Percentiles rank a stretch among this genome's conserved stretches.
These are phyloP conservation scores for Nakataea oryzae DNA, from an alignment of 2,329 filamentous ascomycete genomes.

Conservation along the genomic window DNA sequence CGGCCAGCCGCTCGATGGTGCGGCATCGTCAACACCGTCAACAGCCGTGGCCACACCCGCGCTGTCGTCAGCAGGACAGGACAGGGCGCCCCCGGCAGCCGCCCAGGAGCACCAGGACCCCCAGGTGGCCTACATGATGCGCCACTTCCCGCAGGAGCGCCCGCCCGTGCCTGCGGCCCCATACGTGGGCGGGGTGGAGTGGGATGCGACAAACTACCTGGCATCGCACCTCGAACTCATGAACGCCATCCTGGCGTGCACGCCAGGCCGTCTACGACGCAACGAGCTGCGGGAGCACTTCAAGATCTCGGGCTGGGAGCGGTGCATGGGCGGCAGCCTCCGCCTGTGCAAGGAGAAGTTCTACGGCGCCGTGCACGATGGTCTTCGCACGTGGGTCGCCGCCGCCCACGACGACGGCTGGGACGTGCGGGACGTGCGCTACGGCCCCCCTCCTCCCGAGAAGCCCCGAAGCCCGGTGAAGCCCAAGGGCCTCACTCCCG, in stretches of 20 bases:
- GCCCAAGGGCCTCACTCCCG: slow-evolving; percentile 14
- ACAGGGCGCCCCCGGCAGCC: slow-evolving; percentile 9
- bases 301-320: slow-evolving; percentile 80
- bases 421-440: slow-evolving; percentile 72
- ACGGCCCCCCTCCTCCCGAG: slow-evolving; percentile 46
- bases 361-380: slow-evolving; percentile 85
- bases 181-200: slow-evolving; percentile 94
- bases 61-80: slow-evolving; percentile 7
- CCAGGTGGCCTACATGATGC: slow-evolving; percentile 48
- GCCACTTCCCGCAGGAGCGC: slow-evolving; percentile 74
- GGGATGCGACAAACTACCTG: slow-evolving; percentile 96
- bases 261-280: slow-evolving; percentile 58
- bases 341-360: slow-evolving; percentile 97
- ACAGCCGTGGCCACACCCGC: not conserved
- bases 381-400: slow-evolving; percentile 78
- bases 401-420: slow-evolving; percentile 82
- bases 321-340: slow-evolving; percentile 72
- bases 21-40: not conserved
- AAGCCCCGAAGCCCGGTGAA: slow-evolving; percentile 22
- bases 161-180: slow-evolving; percentile 89
- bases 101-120: slow-evolving; percentile 32
- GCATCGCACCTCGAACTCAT: slow-evolving; percentile 86
- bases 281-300: slow-evolving; percentile 72
- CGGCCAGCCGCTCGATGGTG: slow-evolving; percentile 4
- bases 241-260: slow-evolving; percentile 79